phyloP scores from a whole-genome alignment of 768 basidiomycete genomes.

The Boletus edulis region DNA sequence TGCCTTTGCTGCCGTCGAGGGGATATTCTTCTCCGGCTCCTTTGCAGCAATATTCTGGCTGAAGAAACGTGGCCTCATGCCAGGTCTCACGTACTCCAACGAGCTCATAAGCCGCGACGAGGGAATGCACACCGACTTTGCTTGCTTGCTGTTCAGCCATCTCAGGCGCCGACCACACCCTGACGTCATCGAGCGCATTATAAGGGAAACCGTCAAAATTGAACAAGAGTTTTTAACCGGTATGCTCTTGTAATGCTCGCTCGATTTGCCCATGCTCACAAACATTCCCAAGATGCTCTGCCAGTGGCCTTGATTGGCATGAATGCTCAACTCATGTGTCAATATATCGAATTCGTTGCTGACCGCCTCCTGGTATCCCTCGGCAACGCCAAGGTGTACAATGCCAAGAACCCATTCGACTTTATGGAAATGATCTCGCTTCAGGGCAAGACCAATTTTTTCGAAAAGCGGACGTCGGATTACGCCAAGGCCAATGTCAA shows the following conservation, averaged over 20 bases:
- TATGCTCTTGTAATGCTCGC: conserved; percentile 26
- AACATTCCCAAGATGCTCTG: conserved; percentile 59
- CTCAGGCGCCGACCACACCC: conserved; percentile 79
- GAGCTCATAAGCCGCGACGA: conserved; percentile 96
- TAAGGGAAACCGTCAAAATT: conserved; percentile 78
- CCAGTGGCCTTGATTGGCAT: conserved; percentile 87
- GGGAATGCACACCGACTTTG: conserved; percentile 98
- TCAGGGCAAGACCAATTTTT: conserved; percentile 95
- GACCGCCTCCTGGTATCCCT: conserved; percentile 85
- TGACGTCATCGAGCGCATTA: conserved; percentile 63
- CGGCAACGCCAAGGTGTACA: conserved; percentile 77
- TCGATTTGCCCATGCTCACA: not conserved
- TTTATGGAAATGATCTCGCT: conserved; percentile 95
- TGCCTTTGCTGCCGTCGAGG: conserved; percentile 94
- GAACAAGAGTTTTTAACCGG: conserved; percentile 84
- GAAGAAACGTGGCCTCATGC: conserved; percentile 77
- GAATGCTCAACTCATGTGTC: conserved; percentile 81
- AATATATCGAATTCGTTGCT: conserved; percentile 90
- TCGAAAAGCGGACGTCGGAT: conserved; percentile 88
- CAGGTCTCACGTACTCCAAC: conserved; percentile 90
- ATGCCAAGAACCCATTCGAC: conserved; percentile 77
- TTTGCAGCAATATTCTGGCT: conserved; percentile 96
- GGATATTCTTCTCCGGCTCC: conserved; percentile 94
- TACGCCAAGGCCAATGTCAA: conserved; percentile 64
- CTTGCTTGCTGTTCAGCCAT: conserved; percentile 83